phyloP scores from a whole-genome alignment of 345 rosid species.

The Pistacia integerrima region DNA sequence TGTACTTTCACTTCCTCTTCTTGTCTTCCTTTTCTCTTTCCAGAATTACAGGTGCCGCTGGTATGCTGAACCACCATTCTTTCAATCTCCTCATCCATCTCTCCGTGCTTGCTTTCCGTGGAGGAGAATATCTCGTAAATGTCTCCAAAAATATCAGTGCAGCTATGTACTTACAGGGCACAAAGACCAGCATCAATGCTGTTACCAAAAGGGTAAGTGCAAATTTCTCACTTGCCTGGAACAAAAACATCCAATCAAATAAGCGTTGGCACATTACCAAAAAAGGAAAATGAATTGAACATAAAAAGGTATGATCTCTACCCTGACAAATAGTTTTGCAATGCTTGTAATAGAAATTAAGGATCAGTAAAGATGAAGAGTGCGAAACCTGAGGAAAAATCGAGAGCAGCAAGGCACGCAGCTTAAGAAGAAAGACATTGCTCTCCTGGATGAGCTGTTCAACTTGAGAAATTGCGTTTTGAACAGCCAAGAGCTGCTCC shows the following conservation, averaged over 20 bases:
- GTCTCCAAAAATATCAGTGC: slow-evolving; percentile 59
- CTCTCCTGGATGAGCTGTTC: slow-evolving; percentile 87
- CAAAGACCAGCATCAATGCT: slow-evolving; percentile 49
- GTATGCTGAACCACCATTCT: slow-evolving; percentile 99
- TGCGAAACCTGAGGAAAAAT: slow-evolving; percentile 72
- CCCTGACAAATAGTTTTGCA: not conserved
- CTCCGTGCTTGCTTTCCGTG: slow-evolving; percentile 67
- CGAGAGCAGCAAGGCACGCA: slow-evolving; percentile 72
- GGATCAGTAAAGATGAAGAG: not conserved
- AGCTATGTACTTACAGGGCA: slow-evolving; percentile 64
- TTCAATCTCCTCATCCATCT: slow-evolving; percentile 75
- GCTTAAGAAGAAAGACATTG: slow-evolving; percentile 78
- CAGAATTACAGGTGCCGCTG: slow-evolving; percentile 83
- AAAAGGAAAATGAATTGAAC: not conserved
- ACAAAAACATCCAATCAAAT: not conserved
- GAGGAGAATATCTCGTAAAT: slow-evolving; percentile 83
- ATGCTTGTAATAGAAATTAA: not conserved
- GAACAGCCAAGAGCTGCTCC: slow-evolving; percentile 98
- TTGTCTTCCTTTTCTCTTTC: slow-evolving; percentile 73
- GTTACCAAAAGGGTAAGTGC: slow-evolving; percentile 50
- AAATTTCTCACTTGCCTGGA: slow-evolving; percentile 83
- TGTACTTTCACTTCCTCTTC: slow-evolving; percentile 51
- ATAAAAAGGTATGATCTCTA: not conserved
- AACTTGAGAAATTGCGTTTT: slow-evolving; percentile 71
- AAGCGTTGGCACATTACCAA: not conserved